Conservation (phyloP, 441 rosid genomes). For the Heliophila coronopifolia region DNA sequence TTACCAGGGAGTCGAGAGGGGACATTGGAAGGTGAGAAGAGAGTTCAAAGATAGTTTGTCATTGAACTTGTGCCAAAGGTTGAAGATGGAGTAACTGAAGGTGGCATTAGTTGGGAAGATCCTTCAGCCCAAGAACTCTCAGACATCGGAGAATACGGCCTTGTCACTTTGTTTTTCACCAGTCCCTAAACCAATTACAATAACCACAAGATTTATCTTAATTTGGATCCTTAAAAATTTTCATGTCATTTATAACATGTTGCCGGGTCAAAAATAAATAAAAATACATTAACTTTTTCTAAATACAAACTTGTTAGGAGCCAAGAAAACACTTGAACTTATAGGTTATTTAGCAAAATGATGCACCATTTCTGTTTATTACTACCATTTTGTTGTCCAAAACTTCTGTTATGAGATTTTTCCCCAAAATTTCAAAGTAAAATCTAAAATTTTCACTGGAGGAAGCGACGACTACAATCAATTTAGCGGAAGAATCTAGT, state of each 20-base stretch:
- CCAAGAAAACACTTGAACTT: no score
- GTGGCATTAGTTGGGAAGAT: slow-evolving; percentile 46
- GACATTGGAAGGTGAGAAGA: neutral
- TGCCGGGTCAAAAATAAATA: neutral
- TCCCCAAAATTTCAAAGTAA: no score
- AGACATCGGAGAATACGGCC: slow-evolving; percentile 66
- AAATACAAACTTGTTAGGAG: no score
- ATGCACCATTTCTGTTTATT: no score
- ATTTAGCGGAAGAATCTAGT: no score
- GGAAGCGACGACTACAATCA: no score
- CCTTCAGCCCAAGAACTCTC: slow-evolving; percentile 46
- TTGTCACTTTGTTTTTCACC: slow-evolving; percentile 63
- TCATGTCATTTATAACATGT: neutral
- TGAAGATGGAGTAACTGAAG: slow-evolving; percentile 44
- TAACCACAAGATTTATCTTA: neutral
- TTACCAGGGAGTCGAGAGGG: slow-evolving; percentile 16
- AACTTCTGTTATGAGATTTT: no score
- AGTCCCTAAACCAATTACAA: slow-evolving; percentile 43
- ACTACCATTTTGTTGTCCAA: no score
- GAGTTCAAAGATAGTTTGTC: slow-evolving; percentile 13
- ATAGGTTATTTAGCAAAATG: no score
- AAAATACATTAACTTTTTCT: no score
- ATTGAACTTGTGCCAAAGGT: slow-evolving; percentile 48
- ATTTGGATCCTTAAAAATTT: neutral
- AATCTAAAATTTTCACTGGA: no score